Evolutionary conservation across 176 grass and related monocot genomes (phyloP), one percentile per base, ranked within the genome.

Genomic region (Metroxylon sagu): DNA sequence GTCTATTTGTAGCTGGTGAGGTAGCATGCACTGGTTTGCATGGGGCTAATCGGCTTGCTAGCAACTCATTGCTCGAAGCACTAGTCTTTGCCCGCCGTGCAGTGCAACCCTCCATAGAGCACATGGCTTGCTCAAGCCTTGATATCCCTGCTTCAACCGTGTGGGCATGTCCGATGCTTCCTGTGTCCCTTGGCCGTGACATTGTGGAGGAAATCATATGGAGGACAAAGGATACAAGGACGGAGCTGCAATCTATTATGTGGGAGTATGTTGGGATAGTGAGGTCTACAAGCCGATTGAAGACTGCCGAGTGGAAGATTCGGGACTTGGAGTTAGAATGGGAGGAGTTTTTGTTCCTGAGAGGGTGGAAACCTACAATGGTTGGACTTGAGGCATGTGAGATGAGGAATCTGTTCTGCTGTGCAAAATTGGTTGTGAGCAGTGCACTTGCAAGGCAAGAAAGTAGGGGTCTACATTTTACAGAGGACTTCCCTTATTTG

Each of bases 11-110:
- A 21, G 87, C 87, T 25, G 87, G 87, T 52, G 92, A 97, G 72
- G 92, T 91, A 19, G 92, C 92, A 25, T 97, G 92, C 76, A 97
- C 92, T 1, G 92, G 92, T 53, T 81, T 97, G 67, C 92, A 97
- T 5, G 92, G 92, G 16, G 92, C 92, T 19, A 97, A 91, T 70
- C 87, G 92, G 57, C 86, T 97, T 17, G 92, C 92, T 25, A 97
- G 92, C 79, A 97, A 97, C 66, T 97, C 92, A 3, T 69, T 97
- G 76, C 86, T 97, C 12, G 92, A 97, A 82, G 92, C 92, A 4
- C 71, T 97, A 67, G 92, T 97, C 25, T 97, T 97, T 54, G 92
- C 87, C 50, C 71, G 79, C 57, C 68, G 87, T 60, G 84, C 92
- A 3, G 92, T 97, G 55, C 86, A 90, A 49, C 92, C 87, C 21